A percentile compares a stretch with the other conserved stretches of the same genome.
phyloP scores from a whole-genome alignment of 768 basidiomycete genomes.

The Postia placenta region DNA sequence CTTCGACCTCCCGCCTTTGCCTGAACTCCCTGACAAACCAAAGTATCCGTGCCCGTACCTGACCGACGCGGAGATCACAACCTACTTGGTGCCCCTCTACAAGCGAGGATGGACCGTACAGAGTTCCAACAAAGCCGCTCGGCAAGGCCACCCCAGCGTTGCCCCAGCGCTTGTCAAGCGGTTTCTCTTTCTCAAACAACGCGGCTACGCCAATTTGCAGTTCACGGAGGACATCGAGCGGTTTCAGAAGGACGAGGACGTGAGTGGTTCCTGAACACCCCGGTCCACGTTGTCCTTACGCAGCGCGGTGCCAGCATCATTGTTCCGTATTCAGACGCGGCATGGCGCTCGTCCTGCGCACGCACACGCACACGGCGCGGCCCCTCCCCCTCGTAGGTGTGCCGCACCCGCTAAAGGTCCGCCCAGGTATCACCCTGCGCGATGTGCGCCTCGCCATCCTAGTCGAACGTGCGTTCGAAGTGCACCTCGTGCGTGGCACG shows the following conservation, averaged over 20 bases:
- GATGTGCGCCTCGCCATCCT: conserved; percentile 44
- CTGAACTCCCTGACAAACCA: conserved; percentile 9
- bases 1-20: no score
- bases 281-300: background rate
- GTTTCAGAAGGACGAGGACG: conserved; percentile 6
- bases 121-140: background rate
- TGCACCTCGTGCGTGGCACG: background rate
- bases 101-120: conserved; percentile 5
- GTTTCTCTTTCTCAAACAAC: conserved; percentile 1
- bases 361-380: conserved; percentile 2
- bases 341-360: background rate
- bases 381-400: background rate
- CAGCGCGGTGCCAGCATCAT: conserved; percentile 3
- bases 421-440: conserved; percentile 41
- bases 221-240: conserved; percentile 2
- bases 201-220: background rate
- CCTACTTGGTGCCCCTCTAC: conserved; percentile 13
- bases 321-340: background rate
- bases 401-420: background rate
- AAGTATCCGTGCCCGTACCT: conserved; percentile 18
- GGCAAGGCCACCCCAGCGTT: background rate
- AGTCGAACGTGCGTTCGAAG: conserved; percentile 26
- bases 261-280: background rate
- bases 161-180: conserved; percentile 9
- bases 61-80: conserved; percentile 6